A percentile compares a stretch with the other conserved stretches of the same genome.
Evolutionary conservation across 1,139 yeast species (phyloP).

Genomic region (Tardiomyces blankii): DNA sequence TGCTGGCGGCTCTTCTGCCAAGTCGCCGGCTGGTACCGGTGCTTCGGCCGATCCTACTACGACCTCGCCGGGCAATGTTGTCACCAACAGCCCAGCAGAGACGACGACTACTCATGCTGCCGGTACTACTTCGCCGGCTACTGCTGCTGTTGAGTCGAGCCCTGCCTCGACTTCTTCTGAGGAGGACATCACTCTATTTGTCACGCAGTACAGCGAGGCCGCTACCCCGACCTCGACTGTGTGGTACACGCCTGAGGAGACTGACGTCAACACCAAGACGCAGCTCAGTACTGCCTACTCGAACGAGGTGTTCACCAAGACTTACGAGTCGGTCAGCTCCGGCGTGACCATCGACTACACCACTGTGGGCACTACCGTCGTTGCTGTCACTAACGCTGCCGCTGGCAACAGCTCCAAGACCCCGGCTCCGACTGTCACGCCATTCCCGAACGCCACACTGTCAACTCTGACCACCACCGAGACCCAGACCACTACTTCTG

Average conservation of each 20-base stretch:
- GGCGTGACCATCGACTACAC: background rate
- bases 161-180: no score
- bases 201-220: background rate
- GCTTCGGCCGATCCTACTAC: background rate
- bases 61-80: background rate
- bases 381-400: constrained; percentile 13
- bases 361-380: constrained; percentile 9
- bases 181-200: background rate
- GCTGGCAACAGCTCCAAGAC: constrained; percentile 16
- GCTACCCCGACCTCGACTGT: background rate
- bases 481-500: constrained; percentile 16
- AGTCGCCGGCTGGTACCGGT: background rate
- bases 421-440: constrained; percentile 11
- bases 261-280: background rate
- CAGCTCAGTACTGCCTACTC: background rate
- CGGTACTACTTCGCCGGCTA: background rate
- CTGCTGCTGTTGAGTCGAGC: constrained; percentile 3
- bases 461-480: constrained; percentile 17
- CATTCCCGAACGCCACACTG: constrained; percentile 16
- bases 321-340: background rate
- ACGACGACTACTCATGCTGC: no score
- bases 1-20: background rate
- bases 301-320: constrained; percentile 3
- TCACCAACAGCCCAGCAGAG: no score
- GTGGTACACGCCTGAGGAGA: background rate